Conservation (phyloP, 805 yeast genomes). For the Sporopachydermia lactativora region DNA sequence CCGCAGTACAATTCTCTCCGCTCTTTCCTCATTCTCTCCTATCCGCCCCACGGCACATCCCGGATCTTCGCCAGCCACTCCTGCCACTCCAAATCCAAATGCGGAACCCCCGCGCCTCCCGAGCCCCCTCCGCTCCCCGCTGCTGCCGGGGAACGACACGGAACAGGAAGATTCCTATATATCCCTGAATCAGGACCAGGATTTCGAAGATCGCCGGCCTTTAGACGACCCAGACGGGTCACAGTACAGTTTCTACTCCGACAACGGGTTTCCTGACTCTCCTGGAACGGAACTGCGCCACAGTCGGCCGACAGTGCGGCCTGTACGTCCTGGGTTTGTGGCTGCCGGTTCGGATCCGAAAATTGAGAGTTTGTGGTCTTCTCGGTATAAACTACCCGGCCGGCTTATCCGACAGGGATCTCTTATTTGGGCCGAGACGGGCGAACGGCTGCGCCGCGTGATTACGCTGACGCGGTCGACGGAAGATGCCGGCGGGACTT, state of each 20-base stretch:
- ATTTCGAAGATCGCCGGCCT: background rate
- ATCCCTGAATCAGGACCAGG: background rate
- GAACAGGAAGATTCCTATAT: background rate
- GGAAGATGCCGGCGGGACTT: background rate
- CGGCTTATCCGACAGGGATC: conserved; percentile 7
- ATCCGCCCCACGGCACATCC: too few relatives aligned
- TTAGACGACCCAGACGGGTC: background rate
- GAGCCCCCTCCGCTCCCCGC: background rate
- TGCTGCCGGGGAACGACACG: background rate
- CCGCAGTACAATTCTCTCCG: background rate
- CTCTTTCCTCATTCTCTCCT: background rate
- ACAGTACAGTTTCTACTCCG: background rate
- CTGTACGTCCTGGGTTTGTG: background rate
- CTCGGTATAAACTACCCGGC: conserved; percentile 23
- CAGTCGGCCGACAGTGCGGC: background rate
- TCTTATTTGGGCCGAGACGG: conserved; percentile 6
- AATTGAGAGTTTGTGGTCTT: background rate
- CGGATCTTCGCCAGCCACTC: too few relatives aligned
- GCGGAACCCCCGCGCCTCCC: too few relatives aligned
- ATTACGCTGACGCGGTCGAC: conserved; percentile 8
- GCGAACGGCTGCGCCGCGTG: conserved; percentile 8
- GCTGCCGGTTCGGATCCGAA: background rate
- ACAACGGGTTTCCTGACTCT: too few relatives aligned
- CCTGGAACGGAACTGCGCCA: background rate
- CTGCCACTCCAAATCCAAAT: too few relatives aligned